A percentile compares a stretch with the other conserved stretches of the same genome.
Evolutionary conservation across 192 early-diverging fungal genomes (phyloP).

Genomic region (Entophlyctis luteolus): DNA sequence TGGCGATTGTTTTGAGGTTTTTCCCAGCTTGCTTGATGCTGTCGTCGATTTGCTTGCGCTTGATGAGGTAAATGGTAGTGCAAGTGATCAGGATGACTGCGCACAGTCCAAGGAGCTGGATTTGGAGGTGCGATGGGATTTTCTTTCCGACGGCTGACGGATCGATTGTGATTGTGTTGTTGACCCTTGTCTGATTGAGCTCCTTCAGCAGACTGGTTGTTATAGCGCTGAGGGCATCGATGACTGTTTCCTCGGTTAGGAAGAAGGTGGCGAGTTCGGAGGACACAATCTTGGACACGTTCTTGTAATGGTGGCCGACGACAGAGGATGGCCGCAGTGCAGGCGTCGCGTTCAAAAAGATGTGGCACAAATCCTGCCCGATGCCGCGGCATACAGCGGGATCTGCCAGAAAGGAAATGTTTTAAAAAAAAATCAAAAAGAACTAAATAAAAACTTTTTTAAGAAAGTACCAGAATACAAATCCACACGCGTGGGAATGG

Average conservation of each 20-base stretch:
- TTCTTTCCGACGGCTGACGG: slow-evolving; percentile 12
- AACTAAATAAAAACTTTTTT: background rate
- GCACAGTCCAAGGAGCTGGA: slow-evolving; percentile 17
- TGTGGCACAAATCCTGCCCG: slow-evolving; percentile 7
- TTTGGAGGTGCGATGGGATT: slow-evolving; percentile 15
- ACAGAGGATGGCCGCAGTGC: slow-evolving; percentile 22
- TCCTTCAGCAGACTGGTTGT: background rate
- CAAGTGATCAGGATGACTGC: slow-evolving; percentile 19
- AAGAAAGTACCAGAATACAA: slow-evolving; percentile 11
- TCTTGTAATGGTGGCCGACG: slow-evolving; percentile 15
- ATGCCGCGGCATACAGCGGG: background rate
- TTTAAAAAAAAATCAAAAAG: background rate
- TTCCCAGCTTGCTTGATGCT: background rate
- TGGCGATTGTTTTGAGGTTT: background rate
- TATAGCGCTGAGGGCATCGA: background rate
- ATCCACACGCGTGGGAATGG: slow-evolving; percentile 11
- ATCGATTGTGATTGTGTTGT: slow-evolving; percentile 8
- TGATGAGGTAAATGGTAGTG: slow-evolving; percentile 5
- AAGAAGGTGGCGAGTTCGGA: slow-evolving; percentile 9
- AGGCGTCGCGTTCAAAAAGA: background rate
- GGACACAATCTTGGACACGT: slow-evolving; percentile 10
- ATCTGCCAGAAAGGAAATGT: background rate
- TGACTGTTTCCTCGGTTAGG: slow-evolving; percentile 1
- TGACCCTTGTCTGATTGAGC: background rate
- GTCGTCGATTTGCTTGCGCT: slow-evolving; percentile 19